Base-by-base conservation (phyloP, 495 filamentous ascomycete species). In the Massariosphaeria phaeospora region DNA sequence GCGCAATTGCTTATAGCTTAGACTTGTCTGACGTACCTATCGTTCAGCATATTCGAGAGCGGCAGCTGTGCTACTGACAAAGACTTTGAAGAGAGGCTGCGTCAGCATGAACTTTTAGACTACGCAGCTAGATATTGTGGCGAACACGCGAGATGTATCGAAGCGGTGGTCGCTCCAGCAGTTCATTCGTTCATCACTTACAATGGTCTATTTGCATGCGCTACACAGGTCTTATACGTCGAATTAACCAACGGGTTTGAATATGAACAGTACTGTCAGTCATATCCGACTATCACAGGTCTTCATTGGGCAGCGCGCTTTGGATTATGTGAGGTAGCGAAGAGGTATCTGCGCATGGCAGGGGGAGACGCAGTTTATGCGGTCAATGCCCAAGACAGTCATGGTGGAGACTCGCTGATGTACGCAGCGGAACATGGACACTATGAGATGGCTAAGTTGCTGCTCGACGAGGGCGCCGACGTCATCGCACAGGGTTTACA, bases 41-140 rank as follows among this genome's bases (percentile, higher is more conserved):
- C 61, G 2, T 75, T 72, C 35, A 51, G 66, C 25, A 38, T 33
- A 13, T 74, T 77, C 47, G 40, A 57, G 26, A 43, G 7, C 30
- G 69, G 70, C 20, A 18, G 23, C 34, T 73, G 67, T 46, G 17
- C 9, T 3, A 68, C 46, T 21, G 59, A 69, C 26, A 48, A 58
- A 42, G 66, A 61, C 13, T 63, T 72, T 24, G 34, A 67, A 45
- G 17, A 35, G 5, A 61, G 69, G 27, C 17, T 72, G 0, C n/a
- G 39, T 23, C 25, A 56, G 33, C 43, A 76, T 57, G 49, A 27
- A 0, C 63, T 80, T 13, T 70, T 69, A 52, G 42, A 69, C 9
- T 80, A 79, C 48, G 69, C 73, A 0, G 57, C 70, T 18, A 27
- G 31, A 12, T 56, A 76, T 45, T 79, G 75, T 77, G 76, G 71